Evolutionary conservation across 2,329 filamentous ascomycete species (phyloP), one percentile per base, ranked within the genome.

Genomic region (Clarireedia homoeocarpa): DNA sequence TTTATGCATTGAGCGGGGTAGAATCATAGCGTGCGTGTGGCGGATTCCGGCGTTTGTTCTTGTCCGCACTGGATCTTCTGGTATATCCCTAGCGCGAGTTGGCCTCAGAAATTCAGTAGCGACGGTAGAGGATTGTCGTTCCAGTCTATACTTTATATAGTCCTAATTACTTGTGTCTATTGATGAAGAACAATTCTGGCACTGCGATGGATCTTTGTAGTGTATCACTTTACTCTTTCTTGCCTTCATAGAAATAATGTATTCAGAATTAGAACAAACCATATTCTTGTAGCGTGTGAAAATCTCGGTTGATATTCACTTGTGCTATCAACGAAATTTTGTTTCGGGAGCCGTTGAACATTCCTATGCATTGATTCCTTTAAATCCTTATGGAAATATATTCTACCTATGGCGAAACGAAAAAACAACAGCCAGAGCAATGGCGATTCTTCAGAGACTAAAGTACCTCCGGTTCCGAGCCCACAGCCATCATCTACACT

Each of bases 371-470:
- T 38, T 55, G 24, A 55, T 45, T n/a, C 20, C 24, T 50, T 5
- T 55, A 27, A 45, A 38, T 45, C 30, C 27, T 24, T 42, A 26
- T 51, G 15, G 30, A 47, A 38, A 27, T 47, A 56, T 55, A 46
- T 38, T 23, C 42, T 51, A 39, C 47, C 27, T 17, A 79, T 79
- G 76, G 71, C 70, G 49, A 79, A 71, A 66, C 75, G 76, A 65
- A 78, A 74, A 67, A 73, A 69, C 61, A 77, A 76, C 67, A 72
- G 71, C 64, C 59, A 70, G 34, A 58, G 62, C 40, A 56, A 59
- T 48, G 69, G 59, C 47, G 70, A 70, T 45, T 56, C 52, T 48
- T 59, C 62, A 55, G 62, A 63, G 39, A 58, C 42, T 38, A 52
- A 59, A 51, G 50, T 58, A 44, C 59, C 62, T 26, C 45, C 55